phyloP scores from a whole-genome alignment of 176 grass and related monocot genomes.

The Typha latifolia region DNA sequence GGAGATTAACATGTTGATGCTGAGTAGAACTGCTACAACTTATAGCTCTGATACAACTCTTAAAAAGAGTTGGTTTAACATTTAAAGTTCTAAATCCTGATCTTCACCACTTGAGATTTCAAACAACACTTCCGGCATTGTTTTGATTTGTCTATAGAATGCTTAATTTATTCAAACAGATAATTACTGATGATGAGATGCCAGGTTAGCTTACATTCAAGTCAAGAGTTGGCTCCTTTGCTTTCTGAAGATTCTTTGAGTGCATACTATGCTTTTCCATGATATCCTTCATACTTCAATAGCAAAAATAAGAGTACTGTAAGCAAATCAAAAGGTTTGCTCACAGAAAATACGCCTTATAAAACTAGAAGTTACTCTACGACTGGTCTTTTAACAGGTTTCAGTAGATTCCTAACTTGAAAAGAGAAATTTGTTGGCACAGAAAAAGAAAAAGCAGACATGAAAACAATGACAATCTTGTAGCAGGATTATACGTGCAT shows the following conservation, averaged over 20 bases:
- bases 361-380: background rate
- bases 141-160: background rate
- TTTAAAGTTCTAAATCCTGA: no score
- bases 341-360: background rate
- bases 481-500: no score
- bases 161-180: background rate
- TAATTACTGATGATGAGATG: background rate
- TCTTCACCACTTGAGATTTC: no score
- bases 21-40: slow-evolving; percentile 1
- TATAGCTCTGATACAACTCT: no score
- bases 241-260: slow-evolving; percentile 46
- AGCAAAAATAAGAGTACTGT: background rate
- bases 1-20: slow-evolving; percentile 1
- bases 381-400: background rate
- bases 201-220: slow-evolving; percentile 34
- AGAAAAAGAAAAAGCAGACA: background rate
- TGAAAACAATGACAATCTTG: background rate
- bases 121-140: no score
- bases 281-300: slow-evolving; percentile 61
- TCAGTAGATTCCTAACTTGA: background rate
- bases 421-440: background rate
- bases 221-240: slow-evolving; percentile 24
- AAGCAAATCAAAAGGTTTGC: background rate
- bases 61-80: no score
- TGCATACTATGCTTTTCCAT: slow-evolving; percentile 47